These are phyloP conservation scores for Ophiostoma pallidulum DNA, from an alignment of 2,329 filamentous ascomycete species.

Conservation along the genomic window DNA sequence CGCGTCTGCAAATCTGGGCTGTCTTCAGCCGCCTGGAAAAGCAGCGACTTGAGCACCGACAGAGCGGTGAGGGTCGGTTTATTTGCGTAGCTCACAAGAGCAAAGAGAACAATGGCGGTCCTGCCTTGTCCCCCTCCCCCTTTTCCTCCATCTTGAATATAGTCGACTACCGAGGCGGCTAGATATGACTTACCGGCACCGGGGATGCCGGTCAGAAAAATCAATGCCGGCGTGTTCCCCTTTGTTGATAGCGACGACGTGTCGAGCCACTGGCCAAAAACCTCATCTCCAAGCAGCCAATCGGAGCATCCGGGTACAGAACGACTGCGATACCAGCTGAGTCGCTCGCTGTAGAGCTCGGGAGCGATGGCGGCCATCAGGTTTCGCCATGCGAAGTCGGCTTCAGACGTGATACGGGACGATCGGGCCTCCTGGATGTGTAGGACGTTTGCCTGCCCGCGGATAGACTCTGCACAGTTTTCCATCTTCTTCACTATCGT, in stretches of 20 bases:
- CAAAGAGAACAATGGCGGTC: background rate
- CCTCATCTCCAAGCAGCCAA: background rate
- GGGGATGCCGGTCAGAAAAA: background rate
- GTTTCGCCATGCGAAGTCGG: no score
- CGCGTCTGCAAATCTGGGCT: background rate
- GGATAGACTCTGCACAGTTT: no score
- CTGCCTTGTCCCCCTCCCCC: no score
- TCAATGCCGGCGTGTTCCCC: no score
- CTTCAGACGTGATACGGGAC: no score
- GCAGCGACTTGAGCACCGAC: background rate
- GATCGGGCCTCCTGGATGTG: no score
- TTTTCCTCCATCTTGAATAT: no score
- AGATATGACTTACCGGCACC: conserved; percentile 1
- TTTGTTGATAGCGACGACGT: no score
- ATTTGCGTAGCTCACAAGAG: background rate
- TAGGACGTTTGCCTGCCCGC: no score
- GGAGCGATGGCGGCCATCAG: no score
- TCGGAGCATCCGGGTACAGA: background rate
- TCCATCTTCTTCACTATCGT: no score
- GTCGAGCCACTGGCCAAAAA: background rate
- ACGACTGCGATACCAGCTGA: background rate
- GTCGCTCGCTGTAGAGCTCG: background rate
- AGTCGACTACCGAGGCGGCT: background rate
- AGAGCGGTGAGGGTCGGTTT: background rate
- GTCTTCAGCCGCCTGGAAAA: background rate